Evolutionary conservation across 139 green algal genomes (phyloP).

Genomic region (Chlorella sp.): DNA sequence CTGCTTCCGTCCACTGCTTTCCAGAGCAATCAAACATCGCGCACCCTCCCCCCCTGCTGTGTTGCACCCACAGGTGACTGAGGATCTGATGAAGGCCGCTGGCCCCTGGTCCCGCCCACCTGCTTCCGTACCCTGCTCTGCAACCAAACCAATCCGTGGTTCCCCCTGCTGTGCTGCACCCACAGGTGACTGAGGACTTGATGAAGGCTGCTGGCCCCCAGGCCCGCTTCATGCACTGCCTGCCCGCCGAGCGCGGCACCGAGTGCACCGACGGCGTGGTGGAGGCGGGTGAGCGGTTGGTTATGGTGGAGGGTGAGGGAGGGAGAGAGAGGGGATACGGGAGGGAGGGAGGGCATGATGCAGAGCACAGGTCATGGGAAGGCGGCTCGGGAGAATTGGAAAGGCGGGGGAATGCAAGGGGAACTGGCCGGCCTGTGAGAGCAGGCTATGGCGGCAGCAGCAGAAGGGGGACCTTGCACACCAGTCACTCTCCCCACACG

Average conservation of each 20-base stretch:
- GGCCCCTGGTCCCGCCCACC: too few relatives aligned
- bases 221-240: conserved; percentile 97
- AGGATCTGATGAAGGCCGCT: conserved; percentile 87
- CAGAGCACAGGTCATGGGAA: background rate
- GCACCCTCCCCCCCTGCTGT: too few relatives aligned
- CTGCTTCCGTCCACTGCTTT: too few relatives aligned
- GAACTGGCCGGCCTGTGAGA: background rate
- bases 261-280: conserved; percentile 95
- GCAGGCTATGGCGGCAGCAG: background rate
- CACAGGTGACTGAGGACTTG: conserved; percentile 89
- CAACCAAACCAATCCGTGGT: too few relatives aligned
- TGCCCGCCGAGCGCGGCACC: conserved; percentile 94
- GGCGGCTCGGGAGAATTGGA: background rate
- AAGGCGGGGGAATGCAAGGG: background rate
- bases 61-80: conserved; percentile 84
- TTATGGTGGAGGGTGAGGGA: background rate
- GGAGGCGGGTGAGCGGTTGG: conserved; percentile 64
- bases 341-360: background rate
- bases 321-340: background rate
- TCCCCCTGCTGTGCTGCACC: too few relatives aligned
- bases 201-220: conserved; percentile 89
- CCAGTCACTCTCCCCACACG: background rate
- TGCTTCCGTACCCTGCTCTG: too few relatives aligned
- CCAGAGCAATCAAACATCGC: too few relatives aligned
- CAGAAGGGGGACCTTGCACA: background rate